Conservation (phyloP, 2,329 filamentous ascomycete genomes). For the Nakataea oryzae region DNA sequence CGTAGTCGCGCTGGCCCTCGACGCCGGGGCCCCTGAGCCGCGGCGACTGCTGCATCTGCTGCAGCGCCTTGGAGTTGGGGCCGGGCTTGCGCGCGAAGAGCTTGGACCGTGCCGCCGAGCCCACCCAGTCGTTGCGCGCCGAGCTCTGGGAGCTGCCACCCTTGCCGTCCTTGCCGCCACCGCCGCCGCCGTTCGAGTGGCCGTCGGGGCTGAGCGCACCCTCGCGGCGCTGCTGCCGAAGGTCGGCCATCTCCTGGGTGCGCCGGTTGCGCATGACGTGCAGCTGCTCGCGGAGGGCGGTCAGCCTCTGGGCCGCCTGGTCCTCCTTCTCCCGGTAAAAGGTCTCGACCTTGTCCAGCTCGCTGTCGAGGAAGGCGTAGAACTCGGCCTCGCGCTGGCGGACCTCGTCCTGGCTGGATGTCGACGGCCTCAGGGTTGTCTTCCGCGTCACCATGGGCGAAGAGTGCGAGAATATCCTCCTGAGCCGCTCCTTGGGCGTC, state of each 20-base stretch:
- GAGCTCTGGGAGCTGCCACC: not conserved
- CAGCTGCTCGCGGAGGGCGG: slow-evolving; percentile 67
- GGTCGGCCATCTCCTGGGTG: slow-evolving; percentile 54
- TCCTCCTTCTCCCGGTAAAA: slow-evolving; percentile 87
- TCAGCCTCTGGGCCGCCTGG: slow-evolving; percentile 65
- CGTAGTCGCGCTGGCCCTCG: slow-evolving; percentile 36
- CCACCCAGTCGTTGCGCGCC: slow-evolving; percentile 28
- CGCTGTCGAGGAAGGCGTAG: slow-evolving; percentile 69
- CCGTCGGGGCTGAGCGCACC: slow-evolving; percentile 11
- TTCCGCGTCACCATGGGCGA: slow-evolving; percentile 22
- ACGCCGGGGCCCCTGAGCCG: slow-evolving; percentile 19
- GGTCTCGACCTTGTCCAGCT: slow-evolving; percentile 81
- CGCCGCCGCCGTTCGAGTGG: slow-evolving; percentile 13
- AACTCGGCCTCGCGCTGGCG: slow-evolving; percentile 75
- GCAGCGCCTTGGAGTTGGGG: slow-evolving; percentile 49
- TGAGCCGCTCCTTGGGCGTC: slow-evolving; percentile 19
- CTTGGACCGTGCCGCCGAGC: slow-evolving; percentile 30
- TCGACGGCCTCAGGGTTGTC: slow-evolving; percentile 21
- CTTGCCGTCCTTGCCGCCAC: not conserved
- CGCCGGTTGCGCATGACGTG: slow-evolving; percentile 87
- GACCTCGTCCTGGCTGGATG: slow-evolving; percentile 36
- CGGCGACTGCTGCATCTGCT: slow-evolving; percentile 42
- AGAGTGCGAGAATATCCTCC: slow-evolving; percentile 28
- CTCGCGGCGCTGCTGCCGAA: slow-evolving; percentile 18
- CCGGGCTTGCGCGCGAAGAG: slow-evolving; percentile 38